Evolutionary conservation across 1,284 basidiomycete genomes (phyloP), one percentile per base, ranked within the genome.

Genomic region (Takashimella koratensis): DNA sequence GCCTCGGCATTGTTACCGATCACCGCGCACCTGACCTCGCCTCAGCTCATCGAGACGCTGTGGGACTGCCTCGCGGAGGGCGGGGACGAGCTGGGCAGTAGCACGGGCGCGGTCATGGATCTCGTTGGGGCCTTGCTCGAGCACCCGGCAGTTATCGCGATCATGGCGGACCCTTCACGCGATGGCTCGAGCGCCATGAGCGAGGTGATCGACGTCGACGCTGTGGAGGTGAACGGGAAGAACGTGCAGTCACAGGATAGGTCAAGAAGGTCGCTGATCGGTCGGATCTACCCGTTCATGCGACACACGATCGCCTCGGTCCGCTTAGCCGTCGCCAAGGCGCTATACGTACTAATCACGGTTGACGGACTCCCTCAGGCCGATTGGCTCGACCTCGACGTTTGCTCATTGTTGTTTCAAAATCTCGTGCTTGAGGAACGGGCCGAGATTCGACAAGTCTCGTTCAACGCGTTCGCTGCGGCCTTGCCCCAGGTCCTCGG

Each of bases 61-160:
- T 98, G 95, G 93, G 82, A 83, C 58, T 97, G 94, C 66, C 79
- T 99, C 20, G 83, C 84, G 42, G 88, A 92, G 60, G 92, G 95
- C 82, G 94, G 93, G 67, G 96, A 99, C 72, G 96, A 99, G 68
- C 78, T 99, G 2, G 93, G 93, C 56, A 98, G 93, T 57, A 97
- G 93, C 65, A 92, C 96, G 22, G 94, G 92, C 20, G 87, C 89
- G 19, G 92, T 98, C 24, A 99, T 99, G 96, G 93, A 98, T 70
- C 80, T 99, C 1, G 78, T 98, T 19, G 67, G 70, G 41, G 58
- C 60, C 2, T 54, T 76, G 21, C 64, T 72, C 20, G 43, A 49
- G n/a, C 54, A 66, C 49, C 49, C 56, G 13, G 22, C 59, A 24
- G 66, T 72, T 40, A 69, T 68, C 11, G 45, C 56, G 0, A 59